A percentile compares a stretch with the other conserved stretches of the same genome.
Conservation (phyloP, 176 grass and related monocot species). For the Otatea glauca region DNA sequence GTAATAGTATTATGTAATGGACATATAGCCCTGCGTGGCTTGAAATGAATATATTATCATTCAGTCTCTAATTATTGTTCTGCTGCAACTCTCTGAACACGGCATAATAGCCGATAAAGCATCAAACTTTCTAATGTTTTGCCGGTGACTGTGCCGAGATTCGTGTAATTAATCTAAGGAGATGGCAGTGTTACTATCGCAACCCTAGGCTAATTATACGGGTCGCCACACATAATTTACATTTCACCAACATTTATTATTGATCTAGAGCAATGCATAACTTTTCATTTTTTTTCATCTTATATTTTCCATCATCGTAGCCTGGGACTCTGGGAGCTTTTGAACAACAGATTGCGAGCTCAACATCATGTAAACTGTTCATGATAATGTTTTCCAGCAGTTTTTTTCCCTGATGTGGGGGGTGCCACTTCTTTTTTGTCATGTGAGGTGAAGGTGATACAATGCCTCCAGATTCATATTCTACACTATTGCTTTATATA, state of each 20-base stretch:
- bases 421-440: background rate
- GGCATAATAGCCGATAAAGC: too few relatives aligned
- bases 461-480: background rate
- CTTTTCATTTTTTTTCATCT: background rate
- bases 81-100: too few relatives aligned
- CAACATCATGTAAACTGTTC: background rate
- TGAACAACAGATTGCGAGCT: background rate
- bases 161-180: too few relatives aligned
- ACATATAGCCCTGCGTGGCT: too few relatives aligned
- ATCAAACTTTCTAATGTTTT: too few relatives aligned
- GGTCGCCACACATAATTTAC: too few relatives aligned
- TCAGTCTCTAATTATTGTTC: too few relatives aligned
- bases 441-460: background rate
- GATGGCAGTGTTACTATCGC: too few relatives aligned
- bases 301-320: background rate
- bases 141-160: too few relatives aligned
- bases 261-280: background rate
- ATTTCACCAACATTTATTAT: background rate
- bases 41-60: too few relatives aligned
- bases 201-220: too few relatives aligned
- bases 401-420: background rate
- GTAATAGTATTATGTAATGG: too few relatives aligned
- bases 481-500: conserved; percentile 33
- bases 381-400: background rate
- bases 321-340: background rate